Percentiles rank a stretch among this genome's conserved stretches.
These are phyloP conservation scores for Paxillus rubicundulus DNA, from an alignment of 768 basidiomycete genomes.

Conservation along the genomic window DNA sequence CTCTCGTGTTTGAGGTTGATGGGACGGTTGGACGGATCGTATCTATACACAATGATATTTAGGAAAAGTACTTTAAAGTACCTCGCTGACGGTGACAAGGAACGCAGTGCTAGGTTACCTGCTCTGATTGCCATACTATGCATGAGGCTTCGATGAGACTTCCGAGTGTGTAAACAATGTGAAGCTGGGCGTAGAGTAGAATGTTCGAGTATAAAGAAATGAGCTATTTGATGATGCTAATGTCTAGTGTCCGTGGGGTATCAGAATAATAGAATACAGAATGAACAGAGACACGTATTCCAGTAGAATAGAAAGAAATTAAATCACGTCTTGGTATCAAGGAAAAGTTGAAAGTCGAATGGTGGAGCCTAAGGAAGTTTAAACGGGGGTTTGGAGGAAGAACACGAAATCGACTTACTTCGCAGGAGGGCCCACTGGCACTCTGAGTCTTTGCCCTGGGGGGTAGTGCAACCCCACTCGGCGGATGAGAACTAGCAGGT, in stretches of 20 bases:
- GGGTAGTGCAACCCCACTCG: constrained; percentile 47
- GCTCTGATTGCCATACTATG: too few relatives aligned
- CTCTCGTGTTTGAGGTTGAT: not conserved
- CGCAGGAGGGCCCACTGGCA: constrained; percentile 22
- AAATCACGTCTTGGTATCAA: constrained; percentile 45
- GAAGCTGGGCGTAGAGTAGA: constrained; percentile 28
- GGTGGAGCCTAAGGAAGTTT: constrained; percentile 38
- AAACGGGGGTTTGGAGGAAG: not conserved
- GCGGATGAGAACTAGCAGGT: constrained; percentile 36
- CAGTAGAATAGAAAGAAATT: not conserved
- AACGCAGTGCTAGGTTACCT: too few relatives aligned
- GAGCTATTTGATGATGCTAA: constrained; percentile 11
- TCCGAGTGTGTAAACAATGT: not conserved
- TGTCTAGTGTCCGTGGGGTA: constrained; percentile 7
- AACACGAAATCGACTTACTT: constrained; percentile 30
- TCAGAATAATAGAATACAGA: constrained; percentile 1
- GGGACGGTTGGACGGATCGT: too few relatives aligned
- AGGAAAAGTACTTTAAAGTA: too few relatives aligned
- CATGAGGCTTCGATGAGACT: too few relatives aligned
- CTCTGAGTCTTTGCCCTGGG: constrained; percentile 27
- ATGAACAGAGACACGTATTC: not conserved
- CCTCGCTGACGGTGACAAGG: too few relatives aligned
- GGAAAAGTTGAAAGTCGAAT: constrained; percentile 55
- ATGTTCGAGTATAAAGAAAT: constrained; percentile 8
- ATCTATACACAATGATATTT: too few relatives aligned